Evolutionary conservation across 2,329 filamentous ascomycete genomes (phyloP), one percentile per base, ranked within the genome.

Genomic region (Chaetomium globosum): DNA sequence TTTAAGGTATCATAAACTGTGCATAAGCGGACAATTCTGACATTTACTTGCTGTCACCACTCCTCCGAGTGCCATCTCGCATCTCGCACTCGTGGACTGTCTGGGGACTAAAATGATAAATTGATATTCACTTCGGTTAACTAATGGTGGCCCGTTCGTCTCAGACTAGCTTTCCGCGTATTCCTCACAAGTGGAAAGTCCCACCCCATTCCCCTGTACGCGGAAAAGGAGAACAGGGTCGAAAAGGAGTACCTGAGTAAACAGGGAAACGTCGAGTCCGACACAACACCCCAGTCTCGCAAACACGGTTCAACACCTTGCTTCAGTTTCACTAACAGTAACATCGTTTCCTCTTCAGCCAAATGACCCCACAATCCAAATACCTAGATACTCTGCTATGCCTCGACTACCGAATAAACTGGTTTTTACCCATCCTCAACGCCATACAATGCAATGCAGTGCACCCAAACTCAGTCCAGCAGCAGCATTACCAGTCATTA

Each of bases 1-100:
- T 61, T 61, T 43, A 26, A 9, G 31, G 53, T 28, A 39, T 39
- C 43, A 36, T 59, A 33, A 28, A 28, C 28, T 61, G 33, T 43
- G 23, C 51, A 54, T 61, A 54, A 61, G 49, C 51, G 59, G 28
- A 48, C 49, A 36, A 46, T 48, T 31, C 19, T 23, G 26, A 31
- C 10, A 5, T 54, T 43, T 21, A 19, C 57, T 23, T 26, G 39
- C 16, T 43, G 39, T 43, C 39, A 43, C 39, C 39, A 43, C 39
- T 43, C 16, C 39, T 43, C 16, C 7, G 39, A 43, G 16, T n/a
- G 16, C n/a, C 39, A 43, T 43, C 39, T 43, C 5, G 16, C 39
- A 43, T 36, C 33, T 36, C 33, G 33, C 33, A 36, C 9, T 36
- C 33, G 33, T 3, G 8, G 33, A 36, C 33, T 36, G 33, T 36